These are phyloP conservation scores for Cadophora sp. DNA, from an alignment of 2,329 filamentous ascomycete genomes.

Conservation along the genomic window DNA sequence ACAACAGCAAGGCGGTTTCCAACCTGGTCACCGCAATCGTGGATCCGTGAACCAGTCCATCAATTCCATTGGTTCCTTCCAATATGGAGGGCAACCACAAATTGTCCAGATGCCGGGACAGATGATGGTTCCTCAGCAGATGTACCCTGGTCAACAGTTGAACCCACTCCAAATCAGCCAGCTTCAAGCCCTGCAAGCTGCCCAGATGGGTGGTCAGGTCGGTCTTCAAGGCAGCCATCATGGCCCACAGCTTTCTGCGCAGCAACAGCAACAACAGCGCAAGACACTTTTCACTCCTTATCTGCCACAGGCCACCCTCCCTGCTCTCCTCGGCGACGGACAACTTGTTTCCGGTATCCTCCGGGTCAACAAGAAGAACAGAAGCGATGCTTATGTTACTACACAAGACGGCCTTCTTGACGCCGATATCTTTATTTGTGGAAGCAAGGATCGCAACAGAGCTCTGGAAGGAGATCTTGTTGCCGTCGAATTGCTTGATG, in stretches of 20 bases:
- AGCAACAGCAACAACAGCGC: conserved; percentile 87
- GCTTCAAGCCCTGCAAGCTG: conserved; percentile 89
- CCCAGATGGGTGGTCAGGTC: conserved; percentile 80
- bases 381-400: conserved; percentile 96
- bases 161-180: conserved; percentile 89
- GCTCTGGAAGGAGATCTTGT: conserved; percentile 96
- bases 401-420: conserved; percentile 87
- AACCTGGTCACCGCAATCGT: conserved; percentile 88
- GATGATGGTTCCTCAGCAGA: conserved; percentile 81
- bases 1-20: conserved; percentile 78
- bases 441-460: conserved; percentile 97
- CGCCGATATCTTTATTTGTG: conserved; percentile 99
- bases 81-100: conserved; percentile 87
- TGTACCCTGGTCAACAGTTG: conserved; percentile 85
- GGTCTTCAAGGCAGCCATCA: conserved; percentile 75
- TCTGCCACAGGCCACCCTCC: conserved; percentile 90
- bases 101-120: conserved; percentile 86
- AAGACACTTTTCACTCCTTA: conserved; percentile 99
- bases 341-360: conserved; percentile 96
- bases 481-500: conserved; percentile 93
- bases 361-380: conserved; percentile 99
- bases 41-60: conserved; percentile 88
- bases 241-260: conserved; percentile 67
- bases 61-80: conserved; percentile 83
- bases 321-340: conserved; percentile 87